phyloP scores from a whole-genome alignment of 1,284 basidiomycete species.

The Tilletia horrida region DNA sequence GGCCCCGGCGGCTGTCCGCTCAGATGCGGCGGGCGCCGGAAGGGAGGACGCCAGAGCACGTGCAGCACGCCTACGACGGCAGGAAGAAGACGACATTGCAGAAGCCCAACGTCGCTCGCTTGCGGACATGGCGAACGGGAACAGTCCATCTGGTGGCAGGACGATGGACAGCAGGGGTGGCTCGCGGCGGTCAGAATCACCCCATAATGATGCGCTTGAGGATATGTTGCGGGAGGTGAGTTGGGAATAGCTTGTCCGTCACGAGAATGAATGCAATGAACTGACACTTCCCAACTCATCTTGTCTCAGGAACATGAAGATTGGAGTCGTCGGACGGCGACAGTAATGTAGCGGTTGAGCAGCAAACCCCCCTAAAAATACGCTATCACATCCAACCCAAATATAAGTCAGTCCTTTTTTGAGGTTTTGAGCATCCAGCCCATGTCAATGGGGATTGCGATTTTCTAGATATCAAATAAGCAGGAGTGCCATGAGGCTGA shows the following conservation, averaged over 20 bases:
- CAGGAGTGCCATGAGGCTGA: too few relatives aligned
- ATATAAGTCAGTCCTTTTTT: too few relatives aligned
- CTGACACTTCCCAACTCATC: background rate
- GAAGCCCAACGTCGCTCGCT: slow-evolving; percentile 47
- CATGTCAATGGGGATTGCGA: too few relatives aligned
- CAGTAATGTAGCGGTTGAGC: background rate
- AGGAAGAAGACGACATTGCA: slow-evolving; percentile 40
- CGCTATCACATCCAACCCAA: too few relatives aligned
- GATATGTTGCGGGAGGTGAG: slow-evolving; percentile 43
- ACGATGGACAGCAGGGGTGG: slow-evolving; percentile 11
- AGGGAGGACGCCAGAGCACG: slow-evolving; percentile 13
- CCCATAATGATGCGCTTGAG: slow-evolving; percentile 40
- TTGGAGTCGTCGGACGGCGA: slow-evolving; percentile 4
- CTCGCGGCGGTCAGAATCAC: slow-evolving; percentile 25
- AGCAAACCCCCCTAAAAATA: too few relatives aligned
- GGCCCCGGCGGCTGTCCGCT: background rate
- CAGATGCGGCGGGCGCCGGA: background rate
- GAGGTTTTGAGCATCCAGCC: too few relatives aligned
- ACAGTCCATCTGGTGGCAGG: background rate
- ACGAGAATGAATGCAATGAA: background rate
- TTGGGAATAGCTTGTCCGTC: too few relatives aligned
- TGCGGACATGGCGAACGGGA: slow-evolving; percentile 25
- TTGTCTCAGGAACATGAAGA: slow-evolving; percentile 6
- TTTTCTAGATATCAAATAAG: too few relatives aligned
- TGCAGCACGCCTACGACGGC: background rate